Conservation (phyloP, 1,284 basidiomycete genomes). For the Amylostereum chailletii region DNA sequence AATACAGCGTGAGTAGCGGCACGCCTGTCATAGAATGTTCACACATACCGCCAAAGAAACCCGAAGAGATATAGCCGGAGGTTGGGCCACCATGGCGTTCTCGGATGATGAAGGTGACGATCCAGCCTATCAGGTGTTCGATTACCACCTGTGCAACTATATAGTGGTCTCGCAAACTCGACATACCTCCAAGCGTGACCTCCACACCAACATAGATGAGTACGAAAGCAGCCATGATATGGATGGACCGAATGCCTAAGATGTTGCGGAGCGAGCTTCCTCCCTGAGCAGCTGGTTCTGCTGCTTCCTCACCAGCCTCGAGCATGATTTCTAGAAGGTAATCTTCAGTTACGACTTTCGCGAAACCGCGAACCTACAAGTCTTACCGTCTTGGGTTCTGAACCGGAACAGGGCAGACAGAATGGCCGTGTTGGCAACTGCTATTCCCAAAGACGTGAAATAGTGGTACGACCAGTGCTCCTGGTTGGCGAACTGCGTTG, state of each 20-base stretch:
- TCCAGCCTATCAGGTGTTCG: conserved; percentile 36
- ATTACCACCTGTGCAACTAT: background rate
- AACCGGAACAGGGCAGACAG: conserved; percentile 45
- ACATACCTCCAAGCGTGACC: conserved; percentile 51
- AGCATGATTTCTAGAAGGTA: conserved; percentile 15
- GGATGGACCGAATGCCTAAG: conserved; percentile 41
- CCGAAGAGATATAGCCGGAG: conserved; percentile 28
- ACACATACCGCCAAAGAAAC: conserved; percentile 25
- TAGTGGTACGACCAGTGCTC: conserved; percentile 52
- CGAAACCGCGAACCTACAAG: background rate
- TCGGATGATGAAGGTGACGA: conserved; percentile 45
- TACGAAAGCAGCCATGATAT: conserved; percentile 51
- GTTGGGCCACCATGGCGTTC: conserved; percentile 23
- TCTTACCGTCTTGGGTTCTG: conserved; percentile 37
- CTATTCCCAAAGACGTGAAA: conserved; percentile 49
- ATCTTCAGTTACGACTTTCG: background rate
- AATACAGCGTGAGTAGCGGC: background rate
- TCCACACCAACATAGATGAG: conserved; percentile 65
- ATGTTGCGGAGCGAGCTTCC: conserved; percentile 48
- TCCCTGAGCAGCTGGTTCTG: conserved; percentile 25
- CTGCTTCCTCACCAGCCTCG: conserved; percentile 29
- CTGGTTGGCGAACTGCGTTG: conserved; percentile 57
- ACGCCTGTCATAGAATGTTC: background rate
- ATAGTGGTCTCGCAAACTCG: background rate
- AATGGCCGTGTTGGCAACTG: conserved; percentile 34